phyloP scores from a whole-genome alignment of 176 grass and related monocot species.

The Sorghum bicolor region Sorghum_bicolor_NCBIv3 NC_012878.2:53741501-53742000 shows the following conservation, averaged over 20 bases:
- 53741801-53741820: background rate
- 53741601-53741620: constrained; percentile 78
- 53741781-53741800: background rate
- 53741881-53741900: constrained; percentile 96
- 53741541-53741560: constrained; percentile 95
- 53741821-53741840: constrained; percentile 60
- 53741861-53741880: constrained; percentile 98
- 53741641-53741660: background rate
- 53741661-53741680: background rate
- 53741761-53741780: background rate
- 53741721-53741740: background rate
- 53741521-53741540: constrained; percentile 7
- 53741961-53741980: constrained; percentile 84
- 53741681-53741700: background rate
- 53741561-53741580: constrained; percentile 95
- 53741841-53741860: constrained; percentile 97
- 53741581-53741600: constrained; percentile 96
- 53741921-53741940: constrained; percentile 98
- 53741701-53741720: background rate
- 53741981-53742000: background rate
- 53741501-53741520: background rate
- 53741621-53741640: background rate
- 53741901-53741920: constrained; percentile 98
- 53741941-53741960: constrained; percentile 96
- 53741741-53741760: background rate